Base-by-base conservation (phyloP, 2,329 filamentous ascomycete genomes). In the Periconia macrospinosa region DNA sequence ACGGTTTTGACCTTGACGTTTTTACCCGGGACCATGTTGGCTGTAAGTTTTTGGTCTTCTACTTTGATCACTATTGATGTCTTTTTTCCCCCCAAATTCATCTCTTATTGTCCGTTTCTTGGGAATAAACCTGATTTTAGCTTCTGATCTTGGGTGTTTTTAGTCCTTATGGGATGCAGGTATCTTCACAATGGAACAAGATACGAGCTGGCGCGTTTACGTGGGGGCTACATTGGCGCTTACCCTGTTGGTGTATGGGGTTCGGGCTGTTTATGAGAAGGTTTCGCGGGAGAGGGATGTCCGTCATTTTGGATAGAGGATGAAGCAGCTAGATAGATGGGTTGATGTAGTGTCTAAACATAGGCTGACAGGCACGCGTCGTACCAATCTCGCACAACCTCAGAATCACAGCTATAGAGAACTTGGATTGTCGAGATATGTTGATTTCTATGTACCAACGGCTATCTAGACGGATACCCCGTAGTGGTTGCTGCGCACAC, bases 1-100 rank as follows among this genome's bases (percentile, higher is more conserved):
- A 53, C 50, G 5, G 45, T 49, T 6, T 40, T 53, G 11, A 53
- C 50, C 7, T 30, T 53, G 41, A 49, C 46, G 2, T 53, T 53
- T 33, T 30, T 53, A 9, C 50, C 50, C 5, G 41, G 42, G 6
- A 48, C 50, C 14, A 48, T 53, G 46, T 40, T 53, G 10, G 46
- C 50, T 6, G 50, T 49, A 33, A 11, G 50, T 45, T 19, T 15
- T 27, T 18, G 23, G 23, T 2, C 30, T 19, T 45, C 11, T 3
- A 6, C 41, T 35, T 9, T 10, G n/a, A n/a, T n/a, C n/a, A n/a
- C n/a, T n/a, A n/a, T n/a, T n/a, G n/a, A n/a, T n/a, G n/a, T n/a
- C 30, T n/a, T 27, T 33, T 33, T 13, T 33, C 13, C 30, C 7
- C 13, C 30, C 7, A 33, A 7, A 33, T 33, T 7, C 30, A 13